Conservation (phyloP, 129 eudicot species). For the Smallanthus sonchifolius region DNA sequence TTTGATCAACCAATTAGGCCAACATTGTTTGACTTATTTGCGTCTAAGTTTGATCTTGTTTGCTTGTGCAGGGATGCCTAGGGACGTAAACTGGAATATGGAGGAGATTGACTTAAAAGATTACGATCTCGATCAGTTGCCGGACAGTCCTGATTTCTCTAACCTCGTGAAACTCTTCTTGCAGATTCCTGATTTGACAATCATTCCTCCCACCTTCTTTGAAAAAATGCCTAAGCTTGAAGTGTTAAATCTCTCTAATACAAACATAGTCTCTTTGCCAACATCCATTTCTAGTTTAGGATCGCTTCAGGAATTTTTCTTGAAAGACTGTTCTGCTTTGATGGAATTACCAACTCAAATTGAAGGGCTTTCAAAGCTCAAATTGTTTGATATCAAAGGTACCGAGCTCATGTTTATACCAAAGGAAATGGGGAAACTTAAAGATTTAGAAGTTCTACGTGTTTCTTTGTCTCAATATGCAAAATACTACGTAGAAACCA, state of each 20-base stretch:
- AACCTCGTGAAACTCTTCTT: background rate
- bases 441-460: background rate
- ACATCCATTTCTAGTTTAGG: constrained; percentile 10
- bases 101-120: background rate
- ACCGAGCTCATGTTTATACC: constrained; percentile 15
- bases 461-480: constrained; percentile 17
- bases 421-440: constrained; percentile 9
- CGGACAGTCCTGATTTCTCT: background rate
- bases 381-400: constrained; percentile 4
- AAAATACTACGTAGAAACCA: background rate
- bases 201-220: constrained; percentile 1
- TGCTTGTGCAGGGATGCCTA: background rate
- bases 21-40: background rate
- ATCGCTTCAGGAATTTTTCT: background rate
- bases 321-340: constrained; percentile 19
- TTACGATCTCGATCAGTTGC: background rate
- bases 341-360: constrained; percentile 1
- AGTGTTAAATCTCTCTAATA: constrained; percentile 17
- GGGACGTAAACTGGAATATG: background rate
- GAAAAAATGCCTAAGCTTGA: background rate
- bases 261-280: constrained; percentile 20
- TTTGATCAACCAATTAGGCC: too few species aligned
- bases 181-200: background rate
- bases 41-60: background rate
- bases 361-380: constrained; percentile 9